phyloP scores from a whole-genome alignment of 129 eudicot genomes.

The Chrysanthemum lavandulifolium region DNA sequence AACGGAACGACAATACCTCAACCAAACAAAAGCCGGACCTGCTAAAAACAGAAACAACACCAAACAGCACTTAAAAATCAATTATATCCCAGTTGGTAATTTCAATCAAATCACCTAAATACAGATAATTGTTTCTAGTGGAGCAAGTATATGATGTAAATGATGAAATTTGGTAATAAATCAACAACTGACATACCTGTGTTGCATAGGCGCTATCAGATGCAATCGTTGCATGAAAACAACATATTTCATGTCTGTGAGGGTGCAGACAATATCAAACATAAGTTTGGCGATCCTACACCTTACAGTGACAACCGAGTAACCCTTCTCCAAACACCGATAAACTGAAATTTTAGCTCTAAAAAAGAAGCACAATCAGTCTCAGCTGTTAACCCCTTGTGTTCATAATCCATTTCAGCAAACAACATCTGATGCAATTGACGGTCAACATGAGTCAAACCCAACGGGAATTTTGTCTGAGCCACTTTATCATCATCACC shows the following conservation, averaged over 20 bases:
- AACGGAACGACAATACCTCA: no score
- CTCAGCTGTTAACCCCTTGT: conserved; percentile 31
- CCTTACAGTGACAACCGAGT: conserved; percentile 70
- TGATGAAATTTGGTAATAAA: neutral
- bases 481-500: conserved; percentile 58
- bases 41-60: no score
- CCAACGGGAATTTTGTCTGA: conserved; percentile 59
- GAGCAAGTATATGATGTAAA: neutral
- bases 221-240: conserved; percentile 84
- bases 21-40: no score
- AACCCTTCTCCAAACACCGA: conserved; percentile 72
- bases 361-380: conserved; percentile 35
- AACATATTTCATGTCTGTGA: conserved; percentile 88
- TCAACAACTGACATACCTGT: conserved; percentile 52
- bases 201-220: conserved; percentile 80
- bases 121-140: neutral
- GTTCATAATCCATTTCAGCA: conserved; percentile 86
- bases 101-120: no score
- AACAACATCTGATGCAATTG: conserved; percentile 90
- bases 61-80: neutral
- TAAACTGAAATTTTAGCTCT: conserved; percentile 60
- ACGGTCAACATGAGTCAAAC: conserved; percentile 75
- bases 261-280: conserved; percentile 98
- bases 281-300: conserved; percentile 86
- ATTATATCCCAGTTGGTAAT: neutral